These are phyloP conservation scores for Apiospora arundinis DNA, from an alignment of 2,329 filamentous ascomycete species.

Conservation along the genomic window DNA sequence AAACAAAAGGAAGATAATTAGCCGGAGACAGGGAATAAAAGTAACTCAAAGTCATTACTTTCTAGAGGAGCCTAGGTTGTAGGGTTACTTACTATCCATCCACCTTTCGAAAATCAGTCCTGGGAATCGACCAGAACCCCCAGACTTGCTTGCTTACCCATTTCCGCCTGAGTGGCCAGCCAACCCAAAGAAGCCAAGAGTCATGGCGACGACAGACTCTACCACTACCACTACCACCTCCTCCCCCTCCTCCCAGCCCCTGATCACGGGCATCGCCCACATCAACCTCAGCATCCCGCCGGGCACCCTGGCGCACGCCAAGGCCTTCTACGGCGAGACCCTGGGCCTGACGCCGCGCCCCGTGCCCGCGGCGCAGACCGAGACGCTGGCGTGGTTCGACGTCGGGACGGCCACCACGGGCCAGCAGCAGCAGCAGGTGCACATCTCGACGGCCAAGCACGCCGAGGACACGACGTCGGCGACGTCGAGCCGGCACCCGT, in stretches of 20 bases:
- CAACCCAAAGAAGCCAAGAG: background rate
- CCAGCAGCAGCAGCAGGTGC: slow-evolving; percentile 63
- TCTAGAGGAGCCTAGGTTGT: background rate
- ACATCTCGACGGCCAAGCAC: slow-evolving; percentile 54
- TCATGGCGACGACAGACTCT: background rate
- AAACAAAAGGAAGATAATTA: background rate
- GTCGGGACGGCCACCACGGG: slow-evolving; percentile 47
- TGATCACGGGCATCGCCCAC: slow-evolving; percentile 62
- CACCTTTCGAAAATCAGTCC: background rate
- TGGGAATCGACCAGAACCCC: background rate
- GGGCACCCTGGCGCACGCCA: slow-evolving; percentile 57
- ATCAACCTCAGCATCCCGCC: slow-evolving; percentile 64
- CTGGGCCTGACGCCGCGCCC: slow-evolving; percentile 58
- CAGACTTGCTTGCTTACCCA: background rate
- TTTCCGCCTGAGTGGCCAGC: too few species aligned
- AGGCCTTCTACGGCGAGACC: slow-evolving; percentile 61
- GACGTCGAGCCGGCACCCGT: slow-evolving; percentile 60
- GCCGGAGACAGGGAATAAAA: background rate
- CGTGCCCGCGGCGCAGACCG: slow-evolving; percentile 58
- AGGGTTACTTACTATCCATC: background rate
- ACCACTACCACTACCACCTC: background rate
- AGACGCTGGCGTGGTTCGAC: slow-evolving; percentile 65
- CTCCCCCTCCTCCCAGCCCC: too few species aligned
- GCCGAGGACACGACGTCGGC: slow-evolving; percentile 36
- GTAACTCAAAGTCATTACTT: too few species aligned